These are phyloP conservation scores for Penicillium flavigenum DNA, from an alignment of 495 filamentous ascomycete species.

Conservation along the genomic window DNA sequence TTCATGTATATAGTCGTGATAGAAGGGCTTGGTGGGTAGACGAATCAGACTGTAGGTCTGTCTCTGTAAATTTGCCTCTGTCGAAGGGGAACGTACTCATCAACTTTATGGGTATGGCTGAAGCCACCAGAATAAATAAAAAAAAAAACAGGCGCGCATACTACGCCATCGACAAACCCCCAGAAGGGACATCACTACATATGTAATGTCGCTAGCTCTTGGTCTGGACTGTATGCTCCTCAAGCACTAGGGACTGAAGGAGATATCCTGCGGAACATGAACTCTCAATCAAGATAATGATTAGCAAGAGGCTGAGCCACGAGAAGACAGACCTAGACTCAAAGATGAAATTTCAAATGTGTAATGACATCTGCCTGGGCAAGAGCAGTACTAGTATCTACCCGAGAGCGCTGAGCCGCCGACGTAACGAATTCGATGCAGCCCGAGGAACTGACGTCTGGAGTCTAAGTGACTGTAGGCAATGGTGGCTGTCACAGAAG, in stretches of 20 bases:
- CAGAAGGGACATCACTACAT: background rate
- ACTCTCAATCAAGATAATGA: conserved; percentile 44
- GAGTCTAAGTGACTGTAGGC: background rate
- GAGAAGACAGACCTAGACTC: conserved; percentile 35
- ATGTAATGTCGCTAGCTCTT: conserved; percentile 14
- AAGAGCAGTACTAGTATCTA: conserved; percentile 13
- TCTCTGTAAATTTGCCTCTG: background rate
- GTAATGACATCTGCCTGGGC: conserved; percentile 18
- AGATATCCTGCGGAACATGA: conserved; percentile 48
- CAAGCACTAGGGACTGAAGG: background rate
- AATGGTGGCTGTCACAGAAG: conserved; percentile 23
- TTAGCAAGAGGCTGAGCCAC: conserved; percentile 37
- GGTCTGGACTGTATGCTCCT: background rate
- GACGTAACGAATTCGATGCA: conserved; percentile 17
- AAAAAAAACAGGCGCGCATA: no score
- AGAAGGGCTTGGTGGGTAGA: background rate
- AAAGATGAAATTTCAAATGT: conserved; percentile 27
- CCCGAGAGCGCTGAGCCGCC: conserved; percentile 13
- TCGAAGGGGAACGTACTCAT: background rate
- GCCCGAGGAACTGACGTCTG: background rate
- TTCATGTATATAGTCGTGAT: background rate
- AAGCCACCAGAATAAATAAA: background rate
- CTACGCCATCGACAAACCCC: background rate
- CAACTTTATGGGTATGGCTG: background rate
- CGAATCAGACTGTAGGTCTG: background rate